Percentiles rank a stretch among this genome's conserved stretches.
Evolutionary conservation across 2,329 filamentous ascomycete species (phyloP).

Genomic region (Neocatenulostroma microsporum): DNA sequence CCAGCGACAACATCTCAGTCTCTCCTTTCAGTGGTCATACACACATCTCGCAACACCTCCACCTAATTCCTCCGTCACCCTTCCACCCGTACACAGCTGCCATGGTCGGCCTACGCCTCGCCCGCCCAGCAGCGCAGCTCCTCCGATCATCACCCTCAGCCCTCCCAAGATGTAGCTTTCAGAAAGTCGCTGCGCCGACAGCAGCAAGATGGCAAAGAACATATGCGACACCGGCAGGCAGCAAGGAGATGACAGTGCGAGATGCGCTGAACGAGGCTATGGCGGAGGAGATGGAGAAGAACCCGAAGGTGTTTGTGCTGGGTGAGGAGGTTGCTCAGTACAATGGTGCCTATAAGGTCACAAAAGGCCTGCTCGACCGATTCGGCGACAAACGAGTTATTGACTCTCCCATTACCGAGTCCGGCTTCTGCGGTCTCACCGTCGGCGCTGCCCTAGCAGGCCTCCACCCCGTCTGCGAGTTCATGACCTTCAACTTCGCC

Average conservation of each 20-base stretch:
- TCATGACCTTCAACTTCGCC: slow-evolving; percentile 99
- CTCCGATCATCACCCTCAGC: slow-evolving; percentile 48
- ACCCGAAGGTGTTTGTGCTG: slow-evolving; percentile 90
- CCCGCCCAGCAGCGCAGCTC: slow-evolving; percentile 57
- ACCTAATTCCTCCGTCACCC: background rate
- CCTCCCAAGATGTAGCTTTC: slow-evolving; percentile 46
- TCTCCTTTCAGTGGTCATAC: no score
- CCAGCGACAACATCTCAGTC: no score
- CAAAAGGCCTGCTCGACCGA: slow-evolving; percentile 91
- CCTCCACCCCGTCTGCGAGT: slow-evolving; percentile 92
- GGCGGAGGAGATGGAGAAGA: slow-evolving; percentile 89
- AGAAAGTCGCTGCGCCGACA: slow-evolving; percentile 41
- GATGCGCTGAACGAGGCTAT: slow-evolving; percentile 97
- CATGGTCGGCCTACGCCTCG: slow-evolving; percentile 55
- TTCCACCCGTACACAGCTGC: slow-evolving; percentile 9
- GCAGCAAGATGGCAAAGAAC: slow-evolving; percentile 39
- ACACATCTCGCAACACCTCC: no score
- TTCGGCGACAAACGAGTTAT: slow-evolving; percentile 98
- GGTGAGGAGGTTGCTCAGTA: slow-evolving; percentile 99
- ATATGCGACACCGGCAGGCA: slow-evolving; percentile 53
- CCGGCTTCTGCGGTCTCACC: slow-evolving; percentile 86
- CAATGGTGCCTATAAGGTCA: slow-evolving; percentile 99
- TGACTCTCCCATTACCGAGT: slow-evolving; percentile 97
- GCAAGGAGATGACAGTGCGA: slow-evolving; percentile 92
- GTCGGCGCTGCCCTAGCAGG: slow-evolving; percentile 92